Base-by-base conservation (phyloP, 331 rosid genomes). In the Quercus tomentella region DNA sequence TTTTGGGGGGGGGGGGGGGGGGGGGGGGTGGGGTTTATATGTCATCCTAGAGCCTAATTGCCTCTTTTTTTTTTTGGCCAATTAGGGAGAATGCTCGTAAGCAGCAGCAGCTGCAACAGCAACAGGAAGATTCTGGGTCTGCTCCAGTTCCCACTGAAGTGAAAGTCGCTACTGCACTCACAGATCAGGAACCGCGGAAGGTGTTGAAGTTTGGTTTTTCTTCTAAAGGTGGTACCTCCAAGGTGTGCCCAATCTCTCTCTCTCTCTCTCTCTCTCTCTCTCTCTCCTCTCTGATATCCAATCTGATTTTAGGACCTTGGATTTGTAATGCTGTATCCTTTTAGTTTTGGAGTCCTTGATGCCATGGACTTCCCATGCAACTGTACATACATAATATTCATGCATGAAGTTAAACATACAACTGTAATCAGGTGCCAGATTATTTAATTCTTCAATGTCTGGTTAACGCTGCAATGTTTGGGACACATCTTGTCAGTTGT, bases 151-250 rank as follows among this genome's bases (percentile, higher is more conserved):
- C 97, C 54, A 52, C 85, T 22, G 94, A 89, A 76, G 65, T 85
- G 76, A 88, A 45, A 85, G 87, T 86, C 82, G 89, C 92, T 20
- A 89, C 98, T 7, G 77, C 89, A 20, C 90, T 92, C 75, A 87
- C 89, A 33, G 95, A 87, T 87, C 96, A 94, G 85, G 97, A 92
- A 52, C 96, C 90, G 78, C 86, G 98, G 78, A 91, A 92, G 86
- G 84, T 96, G 60, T 85, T 92, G 87, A 95, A 92, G 83, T 95
- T 95, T 80, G 98, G 94, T 66, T 92, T 95, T 88, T 89, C 98
- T 77, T 88, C 97, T 31, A 95, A 92, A 86, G 89, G 96, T 76
- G 85, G 88, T 77, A 84, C 84, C 68, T 90, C 96, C 57, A 94
- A 92, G 95, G 97, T 89, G 81, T 41, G 54, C 12, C 58, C 68